Base-by-base conservation (phyloP, 2,329 filamentous ascomycete genomes). In the Rhinocladiella mackenziei region DNA sequence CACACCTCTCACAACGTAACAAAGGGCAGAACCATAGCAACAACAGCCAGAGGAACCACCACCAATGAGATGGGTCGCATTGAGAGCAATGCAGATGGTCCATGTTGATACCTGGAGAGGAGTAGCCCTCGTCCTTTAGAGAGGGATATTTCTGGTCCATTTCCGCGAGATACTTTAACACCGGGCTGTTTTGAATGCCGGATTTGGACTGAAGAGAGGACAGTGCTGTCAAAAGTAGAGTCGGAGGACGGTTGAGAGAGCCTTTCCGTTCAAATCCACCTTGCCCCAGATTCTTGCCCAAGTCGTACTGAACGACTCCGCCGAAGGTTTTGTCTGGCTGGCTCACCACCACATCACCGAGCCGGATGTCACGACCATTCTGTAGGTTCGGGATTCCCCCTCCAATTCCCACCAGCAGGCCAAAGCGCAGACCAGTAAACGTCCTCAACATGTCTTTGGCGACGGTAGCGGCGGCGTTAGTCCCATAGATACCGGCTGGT, bases 381-480 rank as follows among this genome's bases (percentile, higher is more conserved):
- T 26, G 32, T 6, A 22, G 32, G 32, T 35, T 35, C 6, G 32
- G 32, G 18, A 35, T 35, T 4, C 32, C 32, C 6, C 17, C 32
- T 17, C 17, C 32, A 35, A 35, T 35, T 6, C 32, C 32, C 10
- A 35, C 32, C 18, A 35, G 32, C 18, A 35, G 4, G 17, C 19
- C 22, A 14, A 35, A 35, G 4, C 32, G 32, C 10, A 35, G 18
- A 6, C 22, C 32, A n/a, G 19, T 17, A 19, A 35, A 35, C 22
- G 32, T n/a, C 8, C 32, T 17, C 4, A 22, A 10, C 18, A 35
- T 35, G 32, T 35, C 32, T 22, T 35, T 35, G 32, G 22, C 32
- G 7, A 35, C 32, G 11, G 17, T 35, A 7, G 32, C 32, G 3
- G 32, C 5, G 3, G 32, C 10, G 6, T 20, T 11, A 4, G 32